A percentile compares a stretch with the other conserved stretches of the same genome.
These are phyloP conservation scores for Gilbertella persicaria DNA, from an alignment of 371 early-diverging fungal species.

Conservation along the genomic window DNA sequence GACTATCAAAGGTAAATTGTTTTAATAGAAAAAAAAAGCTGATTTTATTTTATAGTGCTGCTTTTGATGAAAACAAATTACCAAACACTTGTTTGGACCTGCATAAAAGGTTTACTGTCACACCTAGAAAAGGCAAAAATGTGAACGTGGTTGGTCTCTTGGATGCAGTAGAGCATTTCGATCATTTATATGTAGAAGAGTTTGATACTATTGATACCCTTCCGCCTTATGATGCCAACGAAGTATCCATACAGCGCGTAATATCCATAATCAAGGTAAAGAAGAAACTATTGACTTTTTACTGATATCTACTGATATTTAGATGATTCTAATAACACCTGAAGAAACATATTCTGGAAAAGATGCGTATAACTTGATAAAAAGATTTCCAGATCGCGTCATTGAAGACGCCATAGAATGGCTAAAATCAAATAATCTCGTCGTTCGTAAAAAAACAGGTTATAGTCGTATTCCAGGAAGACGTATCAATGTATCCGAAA, in stretches of 20 bases:
- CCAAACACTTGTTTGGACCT: too few relatives aligned
- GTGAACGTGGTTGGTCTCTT: too few relatives aligned
- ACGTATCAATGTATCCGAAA: conserved; percentile 20
- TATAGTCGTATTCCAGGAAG: conserved; percentile 23
- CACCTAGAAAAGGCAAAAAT: too few relatives aligned
- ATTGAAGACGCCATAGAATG: conserved; percentile 9
- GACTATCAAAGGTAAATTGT: conserved; percentile 3
- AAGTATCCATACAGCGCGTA: not conserved
- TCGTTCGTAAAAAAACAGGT: conserved; percentile 4
- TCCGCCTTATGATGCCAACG: not conserved
- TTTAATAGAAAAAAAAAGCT: not conserved
- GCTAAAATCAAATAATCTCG: conserved; percentile 5
- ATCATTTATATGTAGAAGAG: not conserved
- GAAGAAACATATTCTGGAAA: conserved; percentile 3
- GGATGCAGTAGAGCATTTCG: too few relatives aligned
- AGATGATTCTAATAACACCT: conserved; percentile 16
- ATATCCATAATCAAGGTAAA: conserved; percentile 16
- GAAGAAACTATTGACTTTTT: not conserved
- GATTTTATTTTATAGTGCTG: too few relatives aligned
- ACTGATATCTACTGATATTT: not conserved
- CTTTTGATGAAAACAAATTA: not conserved
- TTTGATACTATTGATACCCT: not conserved
- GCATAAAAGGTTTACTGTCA: too few relatives aligned
- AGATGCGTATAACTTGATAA: conserved; percentile 6
- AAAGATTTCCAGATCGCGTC: not conserved